Conservation (phyloP, 192 early-diverging fungal genomes). For the Entomortierella chlamydospora region DNA sequence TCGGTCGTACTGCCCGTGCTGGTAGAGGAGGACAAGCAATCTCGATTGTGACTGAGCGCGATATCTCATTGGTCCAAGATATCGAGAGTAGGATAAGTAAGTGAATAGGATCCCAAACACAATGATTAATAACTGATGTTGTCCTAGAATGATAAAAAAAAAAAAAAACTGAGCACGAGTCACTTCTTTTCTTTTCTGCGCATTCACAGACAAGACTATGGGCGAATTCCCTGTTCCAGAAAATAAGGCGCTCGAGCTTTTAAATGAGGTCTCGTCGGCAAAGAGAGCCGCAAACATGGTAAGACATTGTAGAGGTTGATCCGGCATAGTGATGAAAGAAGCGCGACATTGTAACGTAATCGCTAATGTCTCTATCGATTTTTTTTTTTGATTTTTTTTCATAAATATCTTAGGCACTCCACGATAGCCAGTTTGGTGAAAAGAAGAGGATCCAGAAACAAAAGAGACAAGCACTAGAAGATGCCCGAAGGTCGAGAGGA, state of each 20-base stretch:
- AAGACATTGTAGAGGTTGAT: conserved; percentile 11
- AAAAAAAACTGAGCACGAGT: too few relatives aligned
- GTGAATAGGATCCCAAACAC: neutral
- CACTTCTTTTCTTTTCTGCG: neutral
- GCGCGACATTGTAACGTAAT: neutral
- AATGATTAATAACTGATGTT: neutral
- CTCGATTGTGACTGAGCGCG: conserved; percentile 87
- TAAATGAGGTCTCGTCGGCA: conserved; percentile 88
- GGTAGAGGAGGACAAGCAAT: conserved; percentile 91
- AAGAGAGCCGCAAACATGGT: conserved; percentile 91
- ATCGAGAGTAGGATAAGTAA: conserved; percentile 88
- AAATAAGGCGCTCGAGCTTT: conserved; percentile 82
- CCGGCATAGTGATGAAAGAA: too few relatives aligned
- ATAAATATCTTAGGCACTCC: conserved; percentile 52
- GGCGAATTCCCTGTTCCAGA: conserved; percentile 82
- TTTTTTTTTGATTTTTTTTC: too few relatives aligned
- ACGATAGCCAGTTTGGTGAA: conserved; percentile 63
- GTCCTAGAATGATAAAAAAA: too few relatives aligned
- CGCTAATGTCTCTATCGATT: neutral
- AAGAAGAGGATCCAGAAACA: conserved; percentile 70
- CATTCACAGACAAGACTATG: conserved; percentile 77
- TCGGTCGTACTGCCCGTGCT: conserved; percentile 98
- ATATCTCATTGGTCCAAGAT: conserved; percentile 89
- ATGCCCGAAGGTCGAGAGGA: conserved; percentile 23
- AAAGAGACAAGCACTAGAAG: conserved; percentile 58